Base-by-base conservation (phyloP, 352 stramenopile genomes). In the Phytopythium ostracodes region DNA sequence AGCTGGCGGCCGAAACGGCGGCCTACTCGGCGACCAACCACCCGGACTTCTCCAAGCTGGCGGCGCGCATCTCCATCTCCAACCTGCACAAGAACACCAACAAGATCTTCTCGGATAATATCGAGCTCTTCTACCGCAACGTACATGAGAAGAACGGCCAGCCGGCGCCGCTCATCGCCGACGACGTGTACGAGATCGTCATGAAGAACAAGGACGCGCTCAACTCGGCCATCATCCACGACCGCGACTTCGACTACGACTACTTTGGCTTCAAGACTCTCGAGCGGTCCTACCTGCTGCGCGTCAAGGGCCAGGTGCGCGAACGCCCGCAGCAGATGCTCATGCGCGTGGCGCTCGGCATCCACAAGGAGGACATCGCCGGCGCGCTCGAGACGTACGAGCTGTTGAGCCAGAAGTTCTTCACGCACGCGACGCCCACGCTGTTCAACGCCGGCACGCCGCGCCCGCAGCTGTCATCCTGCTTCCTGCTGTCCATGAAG, bases 191-290 rank as follows among this genome's bases (percentile, higher is more conserved):
- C 77, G 74, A 96, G 38, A 94, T 98, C 60, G 84, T 99, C 59
- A 97, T 98, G 94, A 75, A 87, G 43, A 80, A 98, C 82, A 98
- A 96, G 69, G 96, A 99, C 60, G 64, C 76, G n/a, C 72, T 99
- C 6, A 97, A 99, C 74, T 92, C 85, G 47, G 95, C 96, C 33
- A 98, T 99, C 71, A 94, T 98, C 65, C 96, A 99, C 67, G 95
- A 98, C 72, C 84, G 97, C 18, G 98, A 99, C 81, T 99, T 99
- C 75, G 96, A 98, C 63, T 99, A 99, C 68, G 88, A 96, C 70
- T 99, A 99, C 76, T 99, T 99, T 80, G 98, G 97, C 35, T 99
- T 99, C 80, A 99, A 99, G 77, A 99, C 98, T 11, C 81, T 99
- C 8, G 96, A 99, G 73, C 90, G 97, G 53, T 92, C 81, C 15